Evolutionary conservation across 169 alveolate species (phyloP).

Genomic region (Amoebophrya sp.): DNA sequence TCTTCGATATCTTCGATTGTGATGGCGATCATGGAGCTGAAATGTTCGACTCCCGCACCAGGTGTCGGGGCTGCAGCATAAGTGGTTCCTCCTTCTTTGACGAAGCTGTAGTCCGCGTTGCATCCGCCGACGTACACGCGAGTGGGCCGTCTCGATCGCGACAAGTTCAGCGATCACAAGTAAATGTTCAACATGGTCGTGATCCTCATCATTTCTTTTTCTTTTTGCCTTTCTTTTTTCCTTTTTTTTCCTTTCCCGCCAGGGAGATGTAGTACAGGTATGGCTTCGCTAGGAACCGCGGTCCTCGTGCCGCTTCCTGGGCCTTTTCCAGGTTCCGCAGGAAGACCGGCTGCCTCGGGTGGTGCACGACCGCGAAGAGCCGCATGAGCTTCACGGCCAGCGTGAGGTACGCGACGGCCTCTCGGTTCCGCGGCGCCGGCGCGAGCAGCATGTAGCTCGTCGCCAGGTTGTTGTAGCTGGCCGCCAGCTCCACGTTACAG

Average conservation of each 20-base stretch:
- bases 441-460: neutral
- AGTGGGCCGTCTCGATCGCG: no score
- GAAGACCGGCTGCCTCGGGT: neutral
- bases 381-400: neutral
- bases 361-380: neutral
- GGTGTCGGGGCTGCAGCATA: no score
- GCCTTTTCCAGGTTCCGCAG: neutral
- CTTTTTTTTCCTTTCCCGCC: neutral
- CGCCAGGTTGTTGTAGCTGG: neutral
- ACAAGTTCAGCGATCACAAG: no score
- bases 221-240: neutral
- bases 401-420: neutral
- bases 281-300: neutral
- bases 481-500: neutral
- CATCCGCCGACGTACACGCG: no score
- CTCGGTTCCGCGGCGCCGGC: neutral
- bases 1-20: no score
- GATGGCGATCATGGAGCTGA: no score
- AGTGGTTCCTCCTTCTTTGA: no score
- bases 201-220: no score
- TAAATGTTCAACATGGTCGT: no score
- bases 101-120: no score
- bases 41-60: no score
- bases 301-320: neutral
- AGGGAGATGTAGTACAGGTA: neutral